Evolutionary conservation across 805 yeast genomes (phyloP).

Genomic region (Candida ortonii): DNA sequence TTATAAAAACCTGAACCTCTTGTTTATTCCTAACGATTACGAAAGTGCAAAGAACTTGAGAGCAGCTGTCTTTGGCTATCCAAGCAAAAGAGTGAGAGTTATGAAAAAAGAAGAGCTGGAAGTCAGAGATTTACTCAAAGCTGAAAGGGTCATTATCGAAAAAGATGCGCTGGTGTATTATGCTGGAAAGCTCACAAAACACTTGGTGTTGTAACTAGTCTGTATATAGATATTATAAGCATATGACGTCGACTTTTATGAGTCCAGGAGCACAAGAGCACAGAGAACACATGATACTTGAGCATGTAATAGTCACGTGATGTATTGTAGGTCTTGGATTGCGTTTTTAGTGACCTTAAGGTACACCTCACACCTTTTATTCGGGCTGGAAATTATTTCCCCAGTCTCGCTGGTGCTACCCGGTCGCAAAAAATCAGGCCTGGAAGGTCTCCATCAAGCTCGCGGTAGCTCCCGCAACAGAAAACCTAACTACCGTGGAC

Average conservation of each 20-base stretch:
- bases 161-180: conserved; percentile 66
- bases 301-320: background rate
- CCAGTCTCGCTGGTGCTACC: no score
- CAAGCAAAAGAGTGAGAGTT: conserved; percentile 54
- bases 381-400: background rate
- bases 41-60: conserved; percentile 50
- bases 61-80: conserved; percentile 51
- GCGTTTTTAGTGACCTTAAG: background rate
- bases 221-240: conserved; percentile 8
- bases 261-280: no score
- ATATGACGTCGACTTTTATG: no score
- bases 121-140: conserved; percentile 79
- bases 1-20: conserved; percentile 49
- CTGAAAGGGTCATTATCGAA: conserved; percentile 74
- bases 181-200: conserved; percentile 21
- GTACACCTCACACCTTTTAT: conserved; percentile 3
- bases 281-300: no score
- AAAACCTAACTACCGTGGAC: no score
- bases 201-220: conserved; percentile 13
- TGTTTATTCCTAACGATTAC: conserved; percentile 62
- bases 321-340: no score
- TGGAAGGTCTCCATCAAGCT: no score
- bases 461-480: no score
- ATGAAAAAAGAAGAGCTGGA: conserved; percentile 74
- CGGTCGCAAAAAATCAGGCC: no score